Evolutionary conservation across 306 rosid genomes (phyloP), one percentile per base, ranked within the genome.

Genomic region (Vigna radiata): DNA sequence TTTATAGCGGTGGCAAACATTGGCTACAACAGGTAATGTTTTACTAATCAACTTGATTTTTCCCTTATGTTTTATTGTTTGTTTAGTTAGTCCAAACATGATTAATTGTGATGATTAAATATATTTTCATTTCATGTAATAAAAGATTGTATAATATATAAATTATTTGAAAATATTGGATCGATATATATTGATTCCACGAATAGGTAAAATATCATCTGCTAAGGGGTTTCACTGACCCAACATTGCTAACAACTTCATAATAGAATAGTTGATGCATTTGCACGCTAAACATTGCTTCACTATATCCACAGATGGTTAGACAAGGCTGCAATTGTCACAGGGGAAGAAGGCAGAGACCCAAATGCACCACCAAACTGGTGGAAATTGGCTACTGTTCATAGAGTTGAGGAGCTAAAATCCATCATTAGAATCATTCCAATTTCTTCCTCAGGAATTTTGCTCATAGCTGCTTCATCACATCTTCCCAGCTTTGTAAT

Each of bases 391-490:
- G 79, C 84, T 64, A 90, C 96, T 13, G 90, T 90, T 19, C 96
- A 90, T 21, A 79, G 93, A 55, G 89, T 90, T 0, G 94, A 93
- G 69, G 96, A 93, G 77, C 75, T 93, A 10, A 93, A 93, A 79
- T 89, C 88, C 36, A 85, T 90, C 16, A 70, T 90, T 2, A 72
- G 93, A 83, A 81, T 86, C 78, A 81, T 93, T 5, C 98, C 98
- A 23, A 86, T 90, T 19, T 85, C 87, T 73, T 80, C 93, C 0
- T 72, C 96, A 2, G 90, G 86, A 52, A 89, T 90, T 50, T 59
- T 88, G 4, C 87, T 87, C 2, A 73, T 89, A 8, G 82, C 92
- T 0, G 84, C 90, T 18, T 37, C 86, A n/a, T 85, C 98, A 4
- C 91, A 89, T 48, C 76, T 72, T 1, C 87, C 85, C 2, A 90